A percentile compares a stretch with the other conserved stretches of the same genome.
phyloP scores from a whole-genome alignment of 2,329 filamentous ascomycete genomes.

The Colletotrichum cereale region DNA sequence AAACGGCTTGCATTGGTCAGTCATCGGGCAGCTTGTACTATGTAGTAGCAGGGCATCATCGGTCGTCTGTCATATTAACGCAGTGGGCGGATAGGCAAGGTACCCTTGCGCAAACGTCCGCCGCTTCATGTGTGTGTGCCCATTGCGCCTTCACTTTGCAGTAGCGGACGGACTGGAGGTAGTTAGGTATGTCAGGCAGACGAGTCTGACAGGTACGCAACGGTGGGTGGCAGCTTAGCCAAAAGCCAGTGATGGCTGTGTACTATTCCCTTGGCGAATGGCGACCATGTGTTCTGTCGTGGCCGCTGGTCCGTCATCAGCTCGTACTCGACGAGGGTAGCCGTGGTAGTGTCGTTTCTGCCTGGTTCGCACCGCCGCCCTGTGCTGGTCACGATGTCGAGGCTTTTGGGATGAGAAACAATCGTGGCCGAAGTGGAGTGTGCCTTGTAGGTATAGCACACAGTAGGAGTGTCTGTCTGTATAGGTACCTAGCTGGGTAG shows the following conservation, averaged over 20 bases:
- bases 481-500: too few species aligned
- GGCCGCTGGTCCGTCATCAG: not conserved
- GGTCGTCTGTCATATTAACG: conserved; percentile 19
- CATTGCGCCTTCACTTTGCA: conserved; percentile 1
- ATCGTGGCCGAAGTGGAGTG: not conserved
- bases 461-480: not conserved
- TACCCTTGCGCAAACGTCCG: conserved; percentile 12
- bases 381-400: not conserved
- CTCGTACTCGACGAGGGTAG: not conserved
- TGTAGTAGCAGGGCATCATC: too few species aligned
- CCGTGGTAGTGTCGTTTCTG: not conserved
- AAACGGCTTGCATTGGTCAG: not conserved
- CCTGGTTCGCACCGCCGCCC: conserved; percentile 26
- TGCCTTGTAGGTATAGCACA: not conserved
- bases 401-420: not conserved
- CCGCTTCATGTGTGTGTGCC: conserved; percentile 6
- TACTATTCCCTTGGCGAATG: not conserved
- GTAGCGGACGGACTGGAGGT: conserved; percentile 3
- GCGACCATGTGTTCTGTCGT: not conserved
- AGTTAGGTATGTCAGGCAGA: not conserved
- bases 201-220: conserved; percentile 16
- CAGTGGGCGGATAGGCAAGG: conserved; percentile 33
- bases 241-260: not conserved
- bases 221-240: not conserved
- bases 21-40: not conserved